Conservation (phyloP, 2,329 filamentous ascomycete genomes). For the Lasiodiplodia theobromae region DNA sequence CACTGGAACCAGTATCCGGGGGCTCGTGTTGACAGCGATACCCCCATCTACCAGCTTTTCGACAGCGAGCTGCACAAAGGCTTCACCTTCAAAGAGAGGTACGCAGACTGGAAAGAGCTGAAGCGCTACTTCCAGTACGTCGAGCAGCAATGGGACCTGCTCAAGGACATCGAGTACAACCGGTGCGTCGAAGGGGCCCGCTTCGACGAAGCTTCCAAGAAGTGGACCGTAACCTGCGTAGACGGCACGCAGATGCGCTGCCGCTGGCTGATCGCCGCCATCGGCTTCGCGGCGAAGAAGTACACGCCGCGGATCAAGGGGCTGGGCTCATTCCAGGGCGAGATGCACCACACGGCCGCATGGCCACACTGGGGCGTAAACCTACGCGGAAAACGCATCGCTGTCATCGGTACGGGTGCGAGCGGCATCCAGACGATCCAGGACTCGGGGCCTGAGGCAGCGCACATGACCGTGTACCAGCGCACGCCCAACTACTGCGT, state of each 20-base stretch:
- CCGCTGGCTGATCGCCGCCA: conserved; percentile 53
- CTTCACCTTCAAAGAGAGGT: conserved; percentile 35
- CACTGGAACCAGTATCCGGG: conserved; percentile 46
- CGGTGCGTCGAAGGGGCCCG: conserved; percentile 51
- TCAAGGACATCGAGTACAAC: conserved; percentile 48
- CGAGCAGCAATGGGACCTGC: conserved; percentile 35
- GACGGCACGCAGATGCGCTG: conserved; percentile 53
- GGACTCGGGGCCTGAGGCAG: conserved; percentile 32
- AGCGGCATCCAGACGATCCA: conserved; percentile 30
- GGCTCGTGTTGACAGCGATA: conserved; percentile 41
- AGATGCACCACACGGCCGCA: conserved; percentile 14
- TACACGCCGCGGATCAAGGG: conserved; percentile 49
- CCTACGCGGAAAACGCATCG: conserved; percentile 25
- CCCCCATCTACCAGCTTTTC: conserved; percentile 42
- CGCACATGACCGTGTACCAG: conserved; percentile 19
- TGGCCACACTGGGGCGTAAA: conserved; percentile 27
- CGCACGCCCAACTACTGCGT: conserved; percentile 38
- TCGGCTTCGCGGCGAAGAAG: conserved; percentile 38
- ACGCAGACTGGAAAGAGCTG: conserved; percentile 38
- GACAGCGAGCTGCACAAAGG: conserved; percentile 39
- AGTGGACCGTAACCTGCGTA: conserved; percentile 53
- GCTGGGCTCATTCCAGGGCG: conserved; percentile 30
- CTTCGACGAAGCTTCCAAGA: conserved; percentile 45
- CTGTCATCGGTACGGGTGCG: conserved; percentile 29
- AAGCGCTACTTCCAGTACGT: conserved; percentile 39